Conservation (phyloP, 2,329 filamentous ascomycete species). For the Hypoxylon sp. region DNA sequence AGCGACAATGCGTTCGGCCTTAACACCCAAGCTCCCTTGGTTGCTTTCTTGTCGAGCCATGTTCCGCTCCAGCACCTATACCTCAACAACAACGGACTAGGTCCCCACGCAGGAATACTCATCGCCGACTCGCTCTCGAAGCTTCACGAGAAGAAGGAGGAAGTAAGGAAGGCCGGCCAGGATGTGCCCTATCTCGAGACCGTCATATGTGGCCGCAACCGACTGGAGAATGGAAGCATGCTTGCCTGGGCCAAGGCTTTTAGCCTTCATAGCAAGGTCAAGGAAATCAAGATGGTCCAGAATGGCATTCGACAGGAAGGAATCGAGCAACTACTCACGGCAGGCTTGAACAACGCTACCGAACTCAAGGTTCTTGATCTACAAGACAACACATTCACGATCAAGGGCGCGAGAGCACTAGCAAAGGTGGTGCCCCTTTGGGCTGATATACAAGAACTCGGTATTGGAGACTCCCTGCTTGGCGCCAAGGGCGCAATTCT, state of each 20-base stretch:
- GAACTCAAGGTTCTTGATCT: conserved; percentile 82
- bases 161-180: conserved; percentile 74
- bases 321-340: conserved; percentile 79
- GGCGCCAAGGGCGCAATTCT: conserved; percentile 77
- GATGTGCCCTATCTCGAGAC: conserved; percentile 87
- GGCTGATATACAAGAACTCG: conserved; percentile 80
- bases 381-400: conserved; percentile 97
- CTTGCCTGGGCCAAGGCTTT: conserved; percentile 90
- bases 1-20: conserved; percentile 98
- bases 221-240: conserved; percentile 96
- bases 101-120: conserved; percentile 86
- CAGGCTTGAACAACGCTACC: conserved; percentile 76
- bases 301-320: conserved; percentile 97
- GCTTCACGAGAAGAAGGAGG: conserved; percentile 84
- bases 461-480: conserved; percentile 87
- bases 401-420: conserved; percentile 79
- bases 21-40: conserved; percentile 90
- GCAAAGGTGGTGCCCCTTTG: conserved; percentile 78
- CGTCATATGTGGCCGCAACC: conserved; percentile 95
- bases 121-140: conserved; percentile 87
- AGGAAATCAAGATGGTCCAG: conserved; percentile 94
- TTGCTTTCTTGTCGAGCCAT: conserved; percentile 89
- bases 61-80: conserved; percentile 91
- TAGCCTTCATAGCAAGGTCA: conserved; percentile 81
- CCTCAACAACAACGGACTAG: conserved; percentile 97